A percentile compares a stretch with the other conserved stretches of the same genome.
phyloP scores from a whole-genome alignment of 2,329 filamentous ascomycete species.

The Arthrobotrys conoides region DNA sequence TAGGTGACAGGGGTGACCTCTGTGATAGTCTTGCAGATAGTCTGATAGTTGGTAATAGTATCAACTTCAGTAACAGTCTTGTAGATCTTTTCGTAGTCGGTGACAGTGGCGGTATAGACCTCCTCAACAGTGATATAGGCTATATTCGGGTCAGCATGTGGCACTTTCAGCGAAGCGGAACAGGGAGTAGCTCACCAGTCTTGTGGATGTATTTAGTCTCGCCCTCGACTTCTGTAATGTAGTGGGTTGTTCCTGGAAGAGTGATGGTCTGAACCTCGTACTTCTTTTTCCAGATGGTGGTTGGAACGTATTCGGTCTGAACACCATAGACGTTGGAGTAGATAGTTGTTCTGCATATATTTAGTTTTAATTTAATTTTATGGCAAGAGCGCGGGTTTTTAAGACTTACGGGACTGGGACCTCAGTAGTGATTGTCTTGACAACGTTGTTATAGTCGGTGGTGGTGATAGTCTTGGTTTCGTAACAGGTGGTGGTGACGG shows the following conservation, averaged over 20 bases:
- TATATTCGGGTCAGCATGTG: not conserved
- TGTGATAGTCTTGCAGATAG: conserved; percentile 27
- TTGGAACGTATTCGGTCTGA: conserved; percentile 38
- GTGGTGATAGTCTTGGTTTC: conserved; percentile 42
- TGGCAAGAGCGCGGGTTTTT: not conserved
- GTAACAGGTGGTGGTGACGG: conserved; percentile 43
- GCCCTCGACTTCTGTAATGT: conserved; percentile 47
- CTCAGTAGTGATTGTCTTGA: conserved; percentile 39
- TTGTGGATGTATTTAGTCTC: conserved; percentile 55
- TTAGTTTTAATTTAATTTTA: not conserved
- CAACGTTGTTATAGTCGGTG: conserved; percentile 39
- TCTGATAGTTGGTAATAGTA: conserved; percentile 26
- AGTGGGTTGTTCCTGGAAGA: conserved; percentile 51
- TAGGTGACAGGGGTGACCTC: conserved; percentile 40
- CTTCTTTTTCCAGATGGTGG: conserved; percentile 48
- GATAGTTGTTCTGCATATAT: conserved; percentile 27
- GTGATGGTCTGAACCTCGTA: conserved; percentile 50
- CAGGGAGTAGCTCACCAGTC: conserved; percentile 3
- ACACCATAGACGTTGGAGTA: conserved; percentile 22
- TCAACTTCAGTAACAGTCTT: conserved; percentile 44
- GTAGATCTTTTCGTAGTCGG: conserved; percentile 34
- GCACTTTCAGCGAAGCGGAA: not conserved
- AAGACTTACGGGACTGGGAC: conserved; percentile 41
- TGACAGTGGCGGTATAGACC: conserved; percentile 41
- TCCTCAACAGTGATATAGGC: conserved; percentile 48